Base-by-base conservation (phyloP, 2,329 filamentous ascomycete species). In the Fusarium scirpi region DNA sequence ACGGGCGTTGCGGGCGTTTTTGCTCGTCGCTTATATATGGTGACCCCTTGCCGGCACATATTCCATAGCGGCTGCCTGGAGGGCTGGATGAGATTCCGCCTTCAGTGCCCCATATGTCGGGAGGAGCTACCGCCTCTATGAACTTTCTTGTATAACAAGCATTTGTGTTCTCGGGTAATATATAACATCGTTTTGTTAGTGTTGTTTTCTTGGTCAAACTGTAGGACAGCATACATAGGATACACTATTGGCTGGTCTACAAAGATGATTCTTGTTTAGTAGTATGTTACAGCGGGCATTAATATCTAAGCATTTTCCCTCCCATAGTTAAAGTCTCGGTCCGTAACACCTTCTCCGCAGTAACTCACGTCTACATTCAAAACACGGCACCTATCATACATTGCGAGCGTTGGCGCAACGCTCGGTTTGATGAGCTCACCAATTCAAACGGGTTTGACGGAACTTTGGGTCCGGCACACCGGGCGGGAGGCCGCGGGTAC, bases 91-190 rank as follows among this genome's bases (percentile, higher is more conserved):
- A 88, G 93, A 77, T 94, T 97, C 79, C 84, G 95, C 62, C 81
- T 99, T 76, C 94, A 97, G 82, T 99, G 96, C 82, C 96, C 96
- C 2, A 98, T 97, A 71, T 98, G 96, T 81, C 87, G 96, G 73
- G 94, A 98, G 82, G 91, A 92, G 63, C 80, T 98, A 76, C 95
- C 95, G 54, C 93, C 94, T 45, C 81, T 97, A 78, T 98, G 86
- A 83, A 56, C 13, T 38, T 22, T 40, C 12, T 25, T 25, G 38
- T 22, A 52, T 43, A 22, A 10, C 20, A 20, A 29, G 15, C 11
- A 44, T 44, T 43, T 16, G 29, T 51, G 43, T 18, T 51, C 43
- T 18, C 29, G 46, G n/a, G n/a, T 62, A 29, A 18, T 25, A n/a
- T 30, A 12, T 24, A 32, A 27, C 29, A 45, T 34, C 27, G 38